Base-by-base conservation (phyloP, 306 rosid species). In the Pterocarpus macrocarpus region DNA sequence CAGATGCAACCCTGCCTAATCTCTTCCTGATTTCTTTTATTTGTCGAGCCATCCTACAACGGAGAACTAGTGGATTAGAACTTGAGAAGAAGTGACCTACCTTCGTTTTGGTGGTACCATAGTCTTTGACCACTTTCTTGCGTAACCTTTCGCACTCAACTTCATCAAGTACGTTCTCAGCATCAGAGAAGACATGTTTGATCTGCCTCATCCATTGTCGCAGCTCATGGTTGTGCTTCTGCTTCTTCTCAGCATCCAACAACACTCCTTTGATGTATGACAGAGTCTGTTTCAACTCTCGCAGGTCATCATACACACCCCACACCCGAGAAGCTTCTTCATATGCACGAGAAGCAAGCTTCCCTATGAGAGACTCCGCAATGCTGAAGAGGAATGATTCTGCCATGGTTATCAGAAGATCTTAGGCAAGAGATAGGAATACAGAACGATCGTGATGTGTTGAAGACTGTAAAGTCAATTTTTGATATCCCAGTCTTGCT, bases 231-330 rank as follows among this genome's bases (percentile, higher is more conserved):
- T 68, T 55, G 1, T 55, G 67, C 5, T 55, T 55, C 73, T 65
- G 56, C 58, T 67, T 78, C 6, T 67, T 4, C 58, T 78, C 82
- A 9, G 82, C 82, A 55, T 78, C 82, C 35, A 78, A 30, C 14
- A 78, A 34, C 34, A 78, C 44, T 14, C 45, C 74, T 39, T 56
- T 78, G 44, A 77, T 57, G 5, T 36, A 52, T 38, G 45, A 66
- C 15, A 77, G 13, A 14, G 81, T 77, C 30, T 36, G 57, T 66
- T 66, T 53, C 34, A 65, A 4, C 67, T 33, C 44, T 13, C 39
- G 32, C 2, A 77, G 0, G 15, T 66, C 67, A 5, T 77, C 67
- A 1, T 53, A 77, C 12, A 77, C 66, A 28, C 41, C 67, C 5
- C 11, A 2, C 50, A 7, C 75, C 15, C 16, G 33, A 41, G 67